phyloP scores from a whole-genome alignment of 2,329 filamentous ascomycete genomes.

The Pseudonectria buxi region DNA sequence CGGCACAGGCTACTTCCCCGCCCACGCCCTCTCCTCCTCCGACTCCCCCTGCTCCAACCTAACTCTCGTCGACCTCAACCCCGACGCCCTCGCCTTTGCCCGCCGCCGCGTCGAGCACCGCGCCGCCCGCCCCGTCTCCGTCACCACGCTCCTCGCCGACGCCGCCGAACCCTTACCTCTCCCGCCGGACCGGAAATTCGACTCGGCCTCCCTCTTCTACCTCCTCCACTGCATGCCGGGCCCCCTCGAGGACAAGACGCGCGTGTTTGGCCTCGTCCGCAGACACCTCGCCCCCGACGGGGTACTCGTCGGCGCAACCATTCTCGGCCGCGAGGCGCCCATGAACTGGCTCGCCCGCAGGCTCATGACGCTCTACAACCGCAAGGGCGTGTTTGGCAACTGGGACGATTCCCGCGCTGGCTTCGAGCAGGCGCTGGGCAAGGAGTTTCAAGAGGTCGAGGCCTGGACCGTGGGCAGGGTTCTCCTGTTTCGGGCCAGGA shows the following conservation, averaged over 20 bases:
- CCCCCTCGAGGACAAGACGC: slow-evolving; percentile 11
- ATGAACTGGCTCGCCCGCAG: slow-evolving; percentile 10
- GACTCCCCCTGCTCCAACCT: slow-evolving; percentile 17
- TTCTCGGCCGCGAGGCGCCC: slow-evolving; percentile 11
- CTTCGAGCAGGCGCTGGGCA: slow-evolving; percentile 26
- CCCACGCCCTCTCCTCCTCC: slow-evolving; percentile 14
- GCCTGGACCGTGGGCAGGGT: slow-evolving; percentile 31
- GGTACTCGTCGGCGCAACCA: slow-evolving; percentile 19
- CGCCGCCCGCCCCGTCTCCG: slow-evolving; percentile 11
- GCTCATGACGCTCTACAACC: slow-evolving; percentile 28
- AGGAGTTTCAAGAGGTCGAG: slow-evolving; percentile 33
- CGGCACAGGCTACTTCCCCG: slow-evolving; percentile 33
- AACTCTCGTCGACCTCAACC: slow-evolving; percentile 31
- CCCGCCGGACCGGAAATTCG: slow-evolving; percentile 20
- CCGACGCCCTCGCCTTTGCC: slow-evolving; percentile 25
- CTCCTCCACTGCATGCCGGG: slow-evolving; percentile 22
- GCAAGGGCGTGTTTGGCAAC: slow-evolving; percentile 32
- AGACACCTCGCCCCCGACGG: slow-evolving; percentile 12
- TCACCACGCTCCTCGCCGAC: slow-evolving; percentile 29
- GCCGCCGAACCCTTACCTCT: slow-evolving; percentile 27
- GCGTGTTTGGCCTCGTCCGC: slow-evolving; percentile 9
- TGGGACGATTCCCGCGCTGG: slow-evolving; percentile 28
- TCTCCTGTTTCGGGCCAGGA: slow-evolving; percentile 31
- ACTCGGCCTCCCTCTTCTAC: slow-evolving; percentile 29
- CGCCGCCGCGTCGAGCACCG: slow-evolving; percentile 13